Conservation (phyloP, 2,329 filamentous ascomycete genomes). For the Botrytis aclada region DNA sequence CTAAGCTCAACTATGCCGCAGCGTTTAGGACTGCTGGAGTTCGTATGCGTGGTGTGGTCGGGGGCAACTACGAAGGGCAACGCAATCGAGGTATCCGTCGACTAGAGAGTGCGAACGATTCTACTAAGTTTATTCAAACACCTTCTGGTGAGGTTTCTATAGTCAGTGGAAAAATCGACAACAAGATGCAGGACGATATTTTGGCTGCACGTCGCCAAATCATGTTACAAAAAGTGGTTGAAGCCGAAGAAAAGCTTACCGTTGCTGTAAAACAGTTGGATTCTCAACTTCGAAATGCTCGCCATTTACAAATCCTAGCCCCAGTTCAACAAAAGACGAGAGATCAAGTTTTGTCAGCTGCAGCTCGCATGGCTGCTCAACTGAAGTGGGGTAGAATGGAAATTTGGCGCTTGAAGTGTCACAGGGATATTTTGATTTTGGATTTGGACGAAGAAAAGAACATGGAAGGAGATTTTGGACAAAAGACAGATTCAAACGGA, state of each 20-base stretch:
- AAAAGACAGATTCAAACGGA: conserved; percentile 20
- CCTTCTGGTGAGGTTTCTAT: conserved; percentile 71
- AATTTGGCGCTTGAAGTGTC: conserved; percentile 88
- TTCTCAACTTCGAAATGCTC: conserved; percentile 78
- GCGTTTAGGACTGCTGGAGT: conserved; percentile 91
- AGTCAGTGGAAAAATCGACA: conserved; percentile 70
- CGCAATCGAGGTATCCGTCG: conserved; percentile 68
- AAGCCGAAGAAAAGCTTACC: conserved; percentile 76
- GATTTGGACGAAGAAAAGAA: conserved; percentile 76
- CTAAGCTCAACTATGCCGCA: conserved; percentile 92
- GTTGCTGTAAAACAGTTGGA: conserved; percentile 75
- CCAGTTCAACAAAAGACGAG: conserved; percentile 89
- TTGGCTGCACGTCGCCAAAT: conserved; percentile 76
- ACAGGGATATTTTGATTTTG: conserved; percentile 80
- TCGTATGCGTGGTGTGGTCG: conserved; percentile 82
- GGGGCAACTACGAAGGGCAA: conserved; percentile 81
- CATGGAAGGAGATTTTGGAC: conserved; percentile 24
- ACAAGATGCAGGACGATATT: conserved; percentile 82
- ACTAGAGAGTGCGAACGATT: conserved; percentile 52
- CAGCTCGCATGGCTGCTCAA: conserved; percentile 79
- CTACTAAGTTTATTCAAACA: conserved; percentile 61
- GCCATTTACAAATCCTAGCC: conserved; percentile 83
- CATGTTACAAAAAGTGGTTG: conserved; percentile 78
- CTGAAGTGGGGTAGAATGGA: conserved; percentile 93
- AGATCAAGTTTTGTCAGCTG: conserved; percentile 80